phyloP scores from a whole-genome alignment of 345 rosid genomes.

The Salix dunnii region DNA sequence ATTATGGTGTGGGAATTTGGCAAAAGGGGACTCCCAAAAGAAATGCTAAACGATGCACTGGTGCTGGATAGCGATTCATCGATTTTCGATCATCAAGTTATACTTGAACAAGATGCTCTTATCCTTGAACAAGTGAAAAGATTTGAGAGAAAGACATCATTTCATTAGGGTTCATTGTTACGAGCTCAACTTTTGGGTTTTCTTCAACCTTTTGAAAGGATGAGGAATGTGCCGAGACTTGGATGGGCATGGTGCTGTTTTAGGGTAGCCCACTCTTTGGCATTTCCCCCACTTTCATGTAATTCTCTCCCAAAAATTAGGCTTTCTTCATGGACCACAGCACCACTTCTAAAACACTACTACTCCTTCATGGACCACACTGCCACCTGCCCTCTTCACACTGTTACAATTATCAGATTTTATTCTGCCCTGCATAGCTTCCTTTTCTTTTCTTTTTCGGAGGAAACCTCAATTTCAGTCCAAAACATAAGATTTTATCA shows the following conservation, averaged over 20 bases:
- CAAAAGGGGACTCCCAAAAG: constrained; percentile 11
- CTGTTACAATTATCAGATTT: constrained; percentile 4
- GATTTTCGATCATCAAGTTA: not conserved
- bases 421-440: not conserved
- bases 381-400: constrained; percentile 24
- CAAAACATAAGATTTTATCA: too few species aligned
- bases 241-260: constrained; percentile 5
- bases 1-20: constrained; percentile 28
- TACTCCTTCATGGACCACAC: constrained; percentile 47
- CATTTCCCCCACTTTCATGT: constrained; percentile 16
- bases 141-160: not conserved
- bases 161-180: not conserved
- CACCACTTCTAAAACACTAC: constrained; percentile 25
- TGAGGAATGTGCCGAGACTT: constrained; percentile 6
- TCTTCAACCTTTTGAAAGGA: not conserved
- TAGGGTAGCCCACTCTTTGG: constrained; percentile 17
- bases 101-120: not conserved
- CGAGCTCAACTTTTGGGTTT: not conserved
- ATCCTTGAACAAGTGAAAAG: not conserved
- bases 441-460: not conserved
- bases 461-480: too few species aligned
- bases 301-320: constrained; percentile 24
- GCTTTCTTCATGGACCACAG: constrained; percentile 40
- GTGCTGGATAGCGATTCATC: not conserved
- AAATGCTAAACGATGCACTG: not conserved